A percentile compares a stretch with the other conserved stretches of the same genome.
phyloP scores from a whole-genome alignment of 768 basidiomycete genomes.

The Mycena galopus region DNA sequence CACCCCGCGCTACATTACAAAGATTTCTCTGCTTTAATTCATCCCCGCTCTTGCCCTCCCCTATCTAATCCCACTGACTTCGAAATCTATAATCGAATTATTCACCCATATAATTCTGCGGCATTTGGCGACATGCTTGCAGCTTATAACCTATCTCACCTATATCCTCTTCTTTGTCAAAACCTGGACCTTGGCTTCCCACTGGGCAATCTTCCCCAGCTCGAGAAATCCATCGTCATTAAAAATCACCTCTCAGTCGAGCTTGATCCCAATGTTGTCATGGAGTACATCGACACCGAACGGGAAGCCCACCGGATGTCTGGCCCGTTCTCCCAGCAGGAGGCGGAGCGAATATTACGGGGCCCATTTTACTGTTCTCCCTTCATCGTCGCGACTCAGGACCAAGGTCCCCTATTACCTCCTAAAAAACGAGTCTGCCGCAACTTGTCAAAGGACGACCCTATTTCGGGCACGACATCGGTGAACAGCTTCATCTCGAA shows the following conservation, averaged over 20 bases:
- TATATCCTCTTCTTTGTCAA: background rate
- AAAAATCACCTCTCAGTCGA: background rate
- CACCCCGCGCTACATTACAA: background rate
- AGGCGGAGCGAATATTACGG: too few species aligned
- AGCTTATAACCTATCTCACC: background rate
- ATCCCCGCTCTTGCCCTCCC: background rate
- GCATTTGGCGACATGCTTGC: background rate
- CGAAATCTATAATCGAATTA: background rate
- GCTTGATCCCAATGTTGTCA: background rate
- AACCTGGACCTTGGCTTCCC: background rate
- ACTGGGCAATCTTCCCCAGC: background rate
- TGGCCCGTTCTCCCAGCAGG: too few species aligned
- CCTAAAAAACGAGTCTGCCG: conserved; percentile 19
- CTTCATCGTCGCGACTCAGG: conserved; percentile 14
- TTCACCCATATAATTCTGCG: background rate
- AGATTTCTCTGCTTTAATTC: background rate
- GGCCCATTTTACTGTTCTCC: too few species aligned
- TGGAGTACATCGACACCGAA: conserved; percentile 15
- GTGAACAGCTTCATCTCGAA: conserved; percentile 27
- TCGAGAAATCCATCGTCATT: background rate
- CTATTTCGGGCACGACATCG: background rate
- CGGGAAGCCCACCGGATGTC: background rate
- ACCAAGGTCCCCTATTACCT: background rate
- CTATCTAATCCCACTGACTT: background rate
- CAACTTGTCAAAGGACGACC: conserved; percentile 13